Evolutionary conservation across 2,329 filamentous ascomycete species (phyloP).

Genomic region (Beauveria asiatica): DNA sequence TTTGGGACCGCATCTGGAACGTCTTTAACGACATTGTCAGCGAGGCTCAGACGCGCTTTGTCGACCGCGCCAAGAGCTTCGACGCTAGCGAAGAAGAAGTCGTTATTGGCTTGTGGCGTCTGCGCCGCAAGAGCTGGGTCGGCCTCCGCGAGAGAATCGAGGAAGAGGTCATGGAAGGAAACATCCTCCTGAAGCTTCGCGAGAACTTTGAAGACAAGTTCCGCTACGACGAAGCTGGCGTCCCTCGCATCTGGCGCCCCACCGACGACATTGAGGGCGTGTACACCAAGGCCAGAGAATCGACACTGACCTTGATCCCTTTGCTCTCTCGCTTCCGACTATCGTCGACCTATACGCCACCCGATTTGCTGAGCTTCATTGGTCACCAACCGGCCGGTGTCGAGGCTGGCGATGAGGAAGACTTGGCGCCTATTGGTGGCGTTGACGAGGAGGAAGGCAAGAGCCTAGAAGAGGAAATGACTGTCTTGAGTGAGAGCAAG

Average conservation of each 20-base stretch:
- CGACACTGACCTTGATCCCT: slow-evolving; percentile 83
- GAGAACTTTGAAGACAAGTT: slow-evolving; percentile 99
- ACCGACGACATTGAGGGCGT: slow-evolving; percentile 95
- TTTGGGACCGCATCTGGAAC: slow-evolving; percentile 94
- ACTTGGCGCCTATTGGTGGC: slow-evolving; percentile 79
- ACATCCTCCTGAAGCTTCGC: slow-evolving; percentile 85
- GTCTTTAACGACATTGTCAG: slow-evolving; percentile 75
- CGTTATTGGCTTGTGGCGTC: slow-evolving; percentile 82
- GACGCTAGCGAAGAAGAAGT: slow-evolving; percentile 89
- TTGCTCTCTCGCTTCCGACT: slow-evolving; percentile 79
- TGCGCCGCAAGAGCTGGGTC: slow-evolving; percentile 90
- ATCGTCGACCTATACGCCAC: slow-evolving; percentile 62
- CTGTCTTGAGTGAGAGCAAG: slow-evolving; percentile 82
- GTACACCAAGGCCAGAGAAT: slow-evolving; percentile 87
- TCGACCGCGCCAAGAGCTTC: slow-evolving; percentile 83
- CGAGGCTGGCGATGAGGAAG: slow-evolving; percentile 80
- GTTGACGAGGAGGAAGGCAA: slow-evolving; percentile 93
- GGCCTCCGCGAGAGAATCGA: slow-evolving; percentile 85
- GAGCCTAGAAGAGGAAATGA: slow-evolving; percentile 93
- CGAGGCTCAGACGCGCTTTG: slow-evolving; percentile 79
- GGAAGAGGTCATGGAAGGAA: slow-evolving; percentile 97
- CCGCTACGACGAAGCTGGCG: slow-evolving; percentile 89
- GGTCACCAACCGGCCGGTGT: slow-evolving; percentile 67
- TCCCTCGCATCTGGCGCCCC: slow-evolving; percentile 93
- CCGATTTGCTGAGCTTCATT: slow-evolving; percentile 78